Evolutionary conservation across 352 stramenopile genomes (phyloP).

Genomic region (Blastocystis sp.): DNA sequence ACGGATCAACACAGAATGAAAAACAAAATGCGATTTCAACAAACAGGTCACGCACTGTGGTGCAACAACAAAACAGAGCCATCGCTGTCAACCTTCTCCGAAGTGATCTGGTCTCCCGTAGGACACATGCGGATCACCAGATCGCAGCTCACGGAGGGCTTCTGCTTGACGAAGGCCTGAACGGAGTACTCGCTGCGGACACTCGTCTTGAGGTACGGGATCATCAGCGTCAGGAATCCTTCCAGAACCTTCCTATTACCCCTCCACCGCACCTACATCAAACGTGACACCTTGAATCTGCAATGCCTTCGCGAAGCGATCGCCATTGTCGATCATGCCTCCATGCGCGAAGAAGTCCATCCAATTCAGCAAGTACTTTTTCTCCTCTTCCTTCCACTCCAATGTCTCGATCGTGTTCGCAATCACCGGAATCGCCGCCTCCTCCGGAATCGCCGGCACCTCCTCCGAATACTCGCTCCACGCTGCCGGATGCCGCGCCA

Average conservation of each 20-base stretch:
- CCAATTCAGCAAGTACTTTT: constrained; percentile 14
- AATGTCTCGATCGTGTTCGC: constrained; percentile 31
- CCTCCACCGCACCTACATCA: background rate
- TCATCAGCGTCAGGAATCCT: constrained; percentile 34
- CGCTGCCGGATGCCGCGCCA: background rate
- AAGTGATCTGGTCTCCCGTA: background rate
- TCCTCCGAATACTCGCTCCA: constrained; percentile 22
- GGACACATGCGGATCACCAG: background rate
- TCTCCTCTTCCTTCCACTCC: constrained; percentile 12
- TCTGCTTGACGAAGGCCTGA: constrained; percentile 36
- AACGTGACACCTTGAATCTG: constrained; percentile 2
- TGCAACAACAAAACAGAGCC: background rate
- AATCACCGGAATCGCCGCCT: constrained; percentile 41
- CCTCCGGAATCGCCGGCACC: constrained; percentile 33
- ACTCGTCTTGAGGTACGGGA: constrained; percentile 23
- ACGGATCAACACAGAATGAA: background rate
- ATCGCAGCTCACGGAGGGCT: constrained; percentile 19
- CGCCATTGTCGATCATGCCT: constrained; percentile 23
- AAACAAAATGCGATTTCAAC: background rate
- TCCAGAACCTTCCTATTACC: constrained; percentile 20
- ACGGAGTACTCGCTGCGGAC: constrained; percentile 32
- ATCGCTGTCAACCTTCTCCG: background rate
- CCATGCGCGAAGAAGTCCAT: constrained; percentile 49
- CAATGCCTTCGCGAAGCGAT: background rate
- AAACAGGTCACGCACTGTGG: constrained; percentile 16